phyloP scores from a whole-genome alignment of 352 stramenopile species.

The Pseudoperonospora humuli region DNA sequence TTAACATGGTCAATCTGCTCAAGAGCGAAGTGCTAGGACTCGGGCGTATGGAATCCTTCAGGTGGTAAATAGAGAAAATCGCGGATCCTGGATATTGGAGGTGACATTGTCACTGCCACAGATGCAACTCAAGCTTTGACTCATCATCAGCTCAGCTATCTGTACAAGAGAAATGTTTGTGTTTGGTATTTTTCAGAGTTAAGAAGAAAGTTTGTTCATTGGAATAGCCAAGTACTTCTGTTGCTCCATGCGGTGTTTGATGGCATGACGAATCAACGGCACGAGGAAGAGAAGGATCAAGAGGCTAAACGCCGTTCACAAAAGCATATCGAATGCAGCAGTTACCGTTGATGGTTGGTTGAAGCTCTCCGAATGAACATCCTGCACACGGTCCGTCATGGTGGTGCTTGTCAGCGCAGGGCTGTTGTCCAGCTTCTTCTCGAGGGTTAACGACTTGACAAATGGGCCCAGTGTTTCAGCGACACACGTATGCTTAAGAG shows the following conservation, averaged over 20 bases:
- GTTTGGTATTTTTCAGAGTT: constrained; percentile 14
- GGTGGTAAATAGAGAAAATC: no score
- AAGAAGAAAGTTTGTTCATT: constrained; percentile 15
- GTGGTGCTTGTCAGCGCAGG: constrained; percentile 1
- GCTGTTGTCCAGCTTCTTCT: constrained; percentile 1
- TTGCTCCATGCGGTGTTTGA: constrained; percentile 15
- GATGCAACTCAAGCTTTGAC: no score
- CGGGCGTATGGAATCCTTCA: no score
- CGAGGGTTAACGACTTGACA: constrained; percentile 34
- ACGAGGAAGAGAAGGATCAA: constrained; percentile 34
- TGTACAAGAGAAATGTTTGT: background rate
- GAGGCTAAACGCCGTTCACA: constrained; percentile 36
- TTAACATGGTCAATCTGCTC: no score
- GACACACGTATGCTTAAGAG: constrained; percentile 59
- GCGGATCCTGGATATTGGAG: no score
- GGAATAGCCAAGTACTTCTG: constrained; percentile 22
- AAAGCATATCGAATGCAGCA: constrained; percentile 13
- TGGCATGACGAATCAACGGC: constrained; percentile 21
- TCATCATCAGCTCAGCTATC: no score
- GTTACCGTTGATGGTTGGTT: background rate
- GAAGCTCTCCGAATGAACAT: constrained; percentile 4
- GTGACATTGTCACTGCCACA: no score
- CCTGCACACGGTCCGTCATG: background rate
- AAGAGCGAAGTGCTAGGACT: no score
- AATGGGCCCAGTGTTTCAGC: constrained; percentile 62